phyloP scores from a whole-genome alignment of 202 grass and related monocot species.

The Hordeum pubiflorum region DNA sequence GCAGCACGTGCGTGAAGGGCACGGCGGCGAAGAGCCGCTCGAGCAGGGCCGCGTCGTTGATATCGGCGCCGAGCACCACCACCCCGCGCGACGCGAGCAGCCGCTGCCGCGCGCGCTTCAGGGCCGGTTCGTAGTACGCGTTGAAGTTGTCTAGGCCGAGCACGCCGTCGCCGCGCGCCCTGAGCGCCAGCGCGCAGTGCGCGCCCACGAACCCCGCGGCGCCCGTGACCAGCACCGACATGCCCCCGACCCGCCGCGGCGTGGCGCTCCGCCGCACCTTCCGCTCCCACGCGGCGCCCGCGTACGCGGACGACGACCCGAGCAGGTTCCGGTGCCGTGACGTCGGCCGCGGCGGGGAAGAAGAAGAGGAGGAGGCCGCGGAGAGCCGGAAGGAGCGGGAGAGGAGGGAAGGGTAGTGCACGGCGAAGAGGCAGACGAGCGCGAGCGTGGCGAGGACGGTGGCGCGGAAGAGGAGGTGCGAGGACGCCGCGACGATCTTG shows the following conservation, averaged over 20 bases:
- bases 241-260: constrained; percentile 24
- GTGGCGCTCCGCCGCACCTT: constrained; percentile 43
- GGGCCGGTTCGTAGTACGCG: constrained; percentile 51
- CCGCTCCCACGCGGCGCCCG: constrained; percentile 39
- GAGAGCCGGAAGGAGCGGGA: constrained; percentile 45
- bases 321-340: constrained; percentile 53
- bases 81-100: constrained; percentile 46
- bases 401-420: constrained; percentile 45
- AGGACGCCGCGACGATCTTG: constrained; percentile 55
- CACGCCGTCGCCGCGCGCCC: constrained; percentile 55
- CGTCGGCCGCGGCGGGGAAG: background rate
- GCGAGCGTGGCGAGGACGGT: constrained; percentile 58
- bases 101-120: constrained; percentile 57
- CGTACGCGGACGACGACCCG: constrained; percentile 23
- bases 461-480: constrained; percentile 73
- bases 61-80: constrained; percentile 46
- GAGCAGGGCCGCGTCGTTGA: constrained; percentile 62
- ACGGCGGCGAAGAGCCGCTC: constrained; percentile 35
- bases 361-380: background rate
- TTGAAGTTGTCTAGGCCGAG: constrained; percentile 84
- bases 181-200: constrained; percentile 60
- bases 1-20: constrained; percentile 75
- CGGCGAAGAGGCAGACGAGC: constrained; percentile 44
- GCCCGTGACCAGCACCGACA: constrained; percentile 64
- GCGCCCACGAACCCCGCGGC: constrained; percentile 65